A percentile compares a stretch with the other conserved stretches of the same genome.
Conservation (phyloP, 345 rosid species). For the Stellera chamaejasme region DNA sequence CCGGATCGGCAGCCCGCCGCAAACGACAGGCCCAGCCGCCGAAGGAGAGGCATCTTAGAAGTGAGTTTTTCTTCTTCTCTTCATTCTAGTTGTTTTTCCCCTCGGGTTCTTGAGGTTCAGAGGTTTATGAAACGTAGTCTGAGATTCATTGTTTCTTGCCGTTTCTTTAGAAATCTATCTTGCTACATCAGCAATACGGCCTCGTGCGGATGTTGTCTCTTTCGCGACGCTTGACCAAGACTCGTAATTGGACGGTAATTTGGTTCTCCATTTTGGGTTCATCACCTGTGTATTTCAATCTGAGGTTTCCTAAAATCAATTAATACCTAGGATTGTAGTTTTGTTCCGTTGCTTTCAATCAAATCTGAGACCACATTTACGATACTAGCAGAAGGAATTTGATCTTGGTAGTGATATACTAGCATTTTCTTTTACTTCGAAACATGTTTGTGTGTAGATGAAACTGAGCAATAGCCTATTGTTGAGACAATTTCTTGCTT, state of each 20-base stretch:
- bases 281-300: neutral
- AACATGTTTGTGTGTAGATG: too few relatives aligned
- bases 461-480: too few relatives aligned
- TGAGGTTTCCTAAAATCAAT: neutral
- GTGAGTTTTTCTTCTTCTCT: conserved; percentile 22
- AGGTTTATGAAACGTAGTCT: too few relatives aligned
- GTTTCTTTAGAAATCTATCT: conserved; percentile 49
- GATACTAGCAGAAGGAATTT: too few relatives aligned
- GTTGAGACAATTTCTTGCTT: too few relatives aligned
- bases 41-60: conserved; percentile 74
- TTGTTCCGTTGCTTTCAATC: too few relatives aligned
- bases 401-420: too few relatives aligned
- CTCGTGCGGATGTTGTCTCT: conserved; percentile 94
- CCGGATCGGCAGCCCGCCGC: too few relatives aligned
- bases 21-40: too few relatives aligned
- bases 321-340: too few relatives aligned
- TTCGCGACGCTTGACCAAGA: conserved; percentile 71
- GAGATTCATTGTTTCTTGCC: neutral
- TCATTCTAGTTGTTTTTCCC: conserved; percentile 1
- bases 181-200: conserved; percentile 69
- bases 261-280: neutral
- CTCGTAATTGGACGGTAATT: conserved; percentile 68
- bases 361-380: too few relatives aligned
- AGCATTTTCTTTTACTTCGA: too few relatives aligned
- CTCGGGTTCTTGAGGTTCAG: neutral